Evolutionary conservation across 441 rosid genomes (phyloP).

Genomic region (Pelargonium citronellum): DNA sequence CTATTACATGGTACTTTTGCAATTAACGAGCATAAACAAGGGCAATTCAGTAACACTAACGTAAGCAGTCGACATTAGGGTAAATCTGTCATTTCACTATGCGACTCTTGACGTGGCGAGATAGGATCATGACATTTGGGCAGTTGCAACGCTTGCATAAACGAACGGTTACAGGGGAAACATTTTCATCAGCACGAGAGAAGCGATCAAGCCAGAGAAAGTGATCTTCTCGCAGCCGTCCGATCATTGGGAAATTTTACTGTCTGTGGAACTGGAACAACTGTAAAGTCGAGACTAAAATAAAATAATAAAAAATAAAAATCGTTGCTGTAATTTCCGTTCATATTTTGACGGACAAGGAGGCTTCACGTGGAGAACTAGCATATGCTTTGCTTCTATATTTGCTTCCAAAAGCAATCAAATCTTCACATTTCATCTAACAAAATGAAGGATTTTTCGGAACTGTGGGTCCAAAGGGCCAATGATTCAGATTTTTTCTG

Average conservation of each 20-base stretch:
- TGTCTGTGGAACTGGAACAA: not conserved
- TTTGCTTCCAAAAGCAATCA: slow-evolving; percentile 8
- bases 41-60: not conserved
- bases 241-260: not conserved
- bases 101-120: too few species aligned
- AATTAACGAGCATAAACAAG: not conserved
- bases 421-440: not conserved
- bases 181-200: not conserved
- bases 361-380: slow-evolving; percentile 12
- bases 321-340: too few species aligned
- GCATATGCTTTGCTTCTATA: slow-evolving; percentile 15
- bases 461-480: slow-evolving; percentile 7
- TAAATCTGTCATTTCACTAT: not conserved
- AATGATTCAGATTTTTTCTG: not conserved
- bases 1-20: not conserved
- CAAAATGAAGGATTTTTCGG: not conserved
- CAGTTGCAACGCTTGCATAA: not conserved
- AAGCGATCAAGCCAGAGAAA: slow-evolving; percentile 5
- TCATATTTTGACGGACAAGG: not conserved
- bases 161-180: not conserved
- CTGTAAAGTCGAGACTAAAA: slow-evolving; percentile 1
- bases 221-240: slow-evolving; percentile 10
- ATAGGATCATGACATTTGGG: not conserved
- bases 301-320: too few species aligned
- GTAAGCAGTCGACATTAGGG: not conserved